phyloP scores from a whole-genome alignment of 1,284 basidiomycete species.

The Cutaneotrichosporon dermatis region DNA sequence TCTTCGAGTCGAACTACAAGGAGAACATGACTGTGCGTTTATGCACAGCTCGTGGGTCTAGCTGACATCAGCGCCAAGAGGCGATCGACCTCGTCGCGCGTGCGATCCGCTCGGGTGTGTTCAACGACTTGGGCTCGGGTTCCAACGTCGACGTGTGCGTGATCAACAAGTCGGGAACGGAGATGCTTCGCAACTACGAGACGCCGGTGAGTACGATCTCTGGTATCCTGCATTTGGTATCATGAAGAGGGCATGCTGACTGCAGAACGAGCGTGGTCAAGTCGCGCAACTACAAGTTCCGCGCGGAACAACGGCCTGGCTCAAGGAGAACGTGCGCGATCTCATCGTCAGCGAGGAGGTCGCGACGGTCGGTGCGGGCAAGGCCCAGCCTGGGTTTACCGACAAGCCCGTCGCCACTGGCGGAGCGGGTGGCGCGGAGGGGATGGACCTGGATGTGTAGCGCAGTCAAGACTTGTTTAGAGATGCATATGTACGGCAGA shows the following conservation, averaged over 20 bases:
- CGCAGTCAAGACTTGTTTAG: not conserved
- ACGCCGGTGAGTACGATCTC: slow-evolving; percentile 71
- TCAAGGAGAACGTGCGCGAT: slow-evolving; percentile 67
- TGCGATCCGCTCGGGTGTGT: slow-evolving; percentile 93
- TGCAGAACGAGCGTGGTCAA: slow-evolving; percentile 72
- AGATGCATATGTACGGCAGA: slow-evolving; percentile 15
- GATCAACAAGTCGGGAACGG: slow-evolving; percentile 75
- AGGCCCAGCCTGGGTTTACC: slow-evolving; percentile 31
- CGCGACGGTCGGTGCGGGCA: slow-evolving; percentile 39
- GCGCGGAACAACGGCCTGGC: slow-evolving; percentile 81
- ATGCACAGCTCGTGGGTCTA: not conserved
- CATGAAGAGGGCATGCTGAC: not conserved
- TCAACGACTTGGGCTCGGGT: slow-evolving; percentile 97
- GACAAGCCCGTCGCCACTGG: slow-evolving; percentile 25
- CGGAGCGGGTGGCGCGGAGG: slow-evolving; percentile 23
- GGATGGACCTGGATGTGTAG: slow-evolving; percentile 19
- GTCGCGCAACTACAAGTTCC: slow-evolving; percentile 78
- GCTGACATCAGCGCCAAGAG: slow-evolving; percentile 60
- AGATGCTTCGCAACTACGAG: slow-evolving; percentile 84
- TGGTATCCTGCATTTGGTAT: too few relatives aligned
- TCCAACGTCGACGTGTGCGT: slow-evolving; percentile 96
- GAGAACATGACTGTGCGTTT: slow-evolving; percentile 71
- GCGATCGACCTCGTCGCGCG: slow-evolving; percentile 79
- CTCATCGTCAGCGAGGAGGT: slow-evolving; percentile 69
- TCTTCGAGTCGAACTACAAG: slow-evolving; percentile 87